Conservation (phyloP, 768 basidiomycete genomes). For the Mycena filopes region DNA sequence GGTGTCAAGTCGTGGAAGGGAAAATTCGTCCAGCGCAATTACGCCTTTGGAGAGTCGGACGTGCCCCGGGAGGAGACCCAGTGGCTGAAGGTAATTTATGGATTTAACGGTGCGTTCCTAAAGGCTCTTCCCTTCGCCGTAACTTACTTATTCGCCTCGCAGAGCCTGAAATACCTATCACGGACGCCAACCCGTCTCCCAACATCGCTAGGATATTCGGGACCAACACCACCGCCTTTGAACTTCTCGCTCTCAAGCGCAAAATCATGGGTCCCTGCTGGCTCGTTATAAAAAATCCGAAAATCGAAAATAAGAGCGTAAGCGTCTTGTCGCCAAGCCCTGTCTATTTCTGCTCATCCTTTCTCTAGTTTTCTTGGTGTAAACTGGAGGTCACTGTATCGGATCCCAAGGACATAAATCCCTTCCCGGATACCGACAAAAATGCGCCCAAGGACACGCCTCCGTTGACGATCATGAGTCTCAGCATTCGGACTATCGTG, state of each 20-base stretch:
- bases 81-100: conserved; percentile 96
- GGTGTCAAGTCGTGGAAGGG: conserved; percentile 81
- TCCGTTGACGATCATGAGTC: conserved; percentile 89
- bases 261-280: conserved; percentile 99
- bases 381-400: conserved; percentile 88
- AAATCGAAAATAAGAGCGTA: conserved; percentile 84
- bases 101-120: conserved; percentile 77
- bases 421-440: conserved; percentile 78
- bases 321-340: conserved; percentile 37
- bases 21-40: conserved; percentile 89
- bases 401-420: conserved; percentile 90
- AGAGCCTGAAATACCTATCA: conserved; percentile 82
- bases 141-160: conserved; percentile 14
- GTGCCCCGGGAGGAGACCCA: conserved; percentile 82
- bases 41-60: conserved; percentile 89
- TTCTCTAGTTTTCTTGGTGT: conserved; percentile 90
- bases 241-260: conserved; percentile 91
- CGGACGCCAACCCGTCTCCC: conserved; percentile 69
- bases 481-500: conserved; percentile 89
- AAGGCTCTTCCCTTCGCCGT: not conserved
- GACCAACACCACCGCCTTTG: conserved; percentile 92
- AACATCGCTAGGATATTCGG: conserved; percentile 92
- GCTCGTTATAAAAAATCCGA: conserved; percentile 84
- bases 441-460: conserved; percentile 83
- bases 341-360: conserved; percentile 8